phyloP scores from a whole-genome alignment of 2,329 filamentous ascomycete species.

The Plectosphaerella cucumerina region DNA sequence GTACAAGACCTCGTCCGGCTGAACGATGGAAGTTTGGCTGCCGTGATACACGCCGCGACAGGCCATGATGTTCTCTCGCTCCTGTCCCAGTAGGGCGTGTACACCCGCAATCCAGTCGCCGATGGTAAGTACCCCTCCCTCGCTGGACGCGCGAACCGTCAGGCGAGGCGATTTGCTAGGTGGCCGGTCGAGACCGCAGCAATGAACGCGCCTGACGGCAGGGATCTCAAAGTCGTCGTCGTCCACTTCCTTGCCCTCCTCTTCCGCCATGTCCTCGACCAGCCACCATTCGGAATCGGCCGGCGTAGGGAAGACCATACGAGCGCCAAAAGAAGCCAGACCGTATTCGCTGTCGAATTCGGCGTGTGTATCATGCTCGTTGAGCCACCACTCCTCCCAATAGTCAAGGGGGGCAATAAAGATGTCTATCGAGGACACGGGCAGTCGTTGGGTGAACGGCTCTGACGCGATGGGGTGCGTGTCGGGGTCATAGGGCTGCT shows the following conservation, averaged over 20 bases:
- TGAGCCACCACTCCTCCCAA: background rate
- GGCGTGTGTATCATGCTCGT: background rate
- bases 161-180: background rate
- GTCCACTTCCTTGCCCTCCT: background rate
- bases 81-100: background rate
- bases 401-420: background rate
- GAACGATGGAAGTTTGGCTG: background rate
- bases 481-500: background rate
- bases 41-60: slow-evolving; percentile 1
- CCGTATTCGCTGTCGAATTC: background rate
- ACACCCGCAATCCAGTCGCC: background rate
- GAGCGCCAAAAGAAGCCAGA: background rate
- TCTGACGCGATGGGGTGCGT: slow-evolving; percentile 1
- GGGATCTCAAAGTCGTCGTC: background rate
- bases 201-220: background rate
- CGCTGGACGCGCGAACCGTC: background rate
- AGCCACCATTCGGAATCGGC: background rate
- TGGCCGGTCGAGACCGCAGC: slow-evolving; percentile 3
- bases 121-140: slow-evolving; percentile 3
- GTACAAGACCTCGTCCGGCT: slow-evolving; percentile 1
- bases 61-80: background rate
- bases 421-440: slow-evolving; percentile 1
- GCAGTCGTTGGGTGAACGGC: background rate
- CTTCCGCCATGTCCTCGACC: background rate
- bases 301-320: background rate